Conservation (phyloP, 163 green algal genomes). For the Coccomyxa subellipsoidea region DNA sequence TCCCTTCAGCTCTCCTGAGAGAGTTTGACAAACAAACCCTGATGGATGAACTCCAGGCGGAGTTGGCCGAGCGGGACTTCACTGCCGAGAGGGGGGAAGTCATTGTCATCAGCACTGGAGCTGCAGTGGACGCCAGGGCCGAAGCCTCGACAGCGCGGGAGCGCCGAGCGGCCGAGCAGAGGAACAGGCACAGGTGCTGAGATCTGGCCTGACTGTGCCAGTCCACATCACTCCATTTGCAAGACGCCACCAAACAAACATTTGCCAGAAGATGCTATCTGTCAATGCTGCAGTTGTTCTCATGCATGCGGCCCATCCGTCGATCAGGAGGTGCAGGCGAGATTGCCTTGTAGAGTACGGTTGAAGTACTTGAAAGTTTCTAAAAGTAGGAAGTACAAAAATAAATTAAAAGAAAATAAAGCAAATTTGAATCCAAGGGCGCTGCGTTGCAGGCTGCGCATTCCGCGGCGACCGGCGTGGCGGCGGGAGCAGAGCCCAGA, state of each 20-base stretch:
- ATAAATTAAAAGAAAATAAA: not conserved
- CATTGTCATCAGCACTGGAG: conserved; percentile 64
- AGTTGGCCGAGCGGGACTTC: conserved; percentile 88
- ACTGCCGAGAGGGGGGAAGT: conserved; percentile 71
- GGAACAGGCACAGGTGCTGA: conserved; percentile 45
- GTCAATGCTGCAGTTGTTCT: too few relatives aligned
- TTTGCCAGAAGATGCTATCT: too few relatives aligned
- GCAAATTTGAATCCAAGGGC: not conserved
- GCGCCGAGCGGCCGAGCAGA: conserved; percentile 52
- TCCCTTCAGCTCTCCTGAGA: not conserved
- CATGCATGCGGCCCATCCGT: too few relatives aligned
- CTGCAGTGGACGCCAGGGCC: conserved; percentile 25
- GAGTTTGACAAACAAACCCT: too few relatives aligned
- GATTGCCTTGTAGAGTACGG: too few relatives aligned
- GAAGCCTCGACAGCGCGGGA: conserved; percentile 41
- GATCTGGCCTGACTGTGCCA: too few relatives aligned
- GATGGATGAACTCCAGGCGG: conserved; percentile 51
- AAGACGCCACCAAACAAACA: too few relatives aligned
- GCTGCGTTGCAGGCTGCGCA: conserved; percentile 36
- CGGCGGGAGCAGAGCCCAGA: conserved; percentile 55
- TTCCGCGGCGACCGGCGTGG: conserved; percentile 75
- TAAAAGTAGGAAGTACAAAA: too few relatives aligned
- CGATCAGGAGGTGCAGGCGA: too few relatives aligned
- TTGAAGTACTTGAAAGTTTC: too few relatives aligned
- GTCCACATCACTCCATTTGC: too few relatives aligned